Base-by-base conservation (phyloP, 2,329 filamentous ascomycete species). In the Ascomycota sp. region DNA sequence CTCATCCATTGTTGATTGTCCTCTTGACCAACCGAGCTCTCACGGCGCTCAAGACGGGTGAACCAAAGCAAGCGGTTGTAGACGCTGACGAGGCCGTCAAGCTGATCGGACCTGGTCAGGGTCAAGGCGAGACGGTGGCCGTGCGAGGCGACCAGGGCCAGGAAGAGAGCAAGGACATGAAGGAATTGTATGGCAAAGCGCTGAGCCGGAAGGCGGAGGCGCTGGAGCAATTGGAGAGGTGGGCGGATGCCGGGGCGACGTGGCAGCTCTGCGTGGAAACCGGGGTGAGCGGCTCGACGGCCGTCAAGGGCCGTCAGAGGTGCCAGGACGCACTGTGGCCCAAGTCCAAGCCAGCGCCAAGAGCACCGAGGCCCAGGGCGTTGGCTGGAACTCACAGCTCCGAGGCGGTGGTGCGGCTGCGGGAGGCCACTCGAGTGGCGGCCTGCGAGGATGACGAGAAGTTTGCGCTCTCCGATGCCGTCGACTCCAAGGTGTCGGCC, bases 191-290 rank as follows among this genome's bases (percentile, higher is more conserved):
- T 45, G 85, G 82, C 31, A 98, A 95, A 51, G 86, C 86, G 0
- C 57, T 95, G 20, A 86, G 80, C 55, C 76, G 89, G 31, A 95
- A 95, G 57, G 89, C 89, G 1, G 89, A 98, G 53, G 89, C 83
- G 1, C 62, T 95, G 7, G 89, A 98, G 51, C 78, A 93, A 46
- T 76, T 98, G 62, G 89, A 98, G 55, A 81, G 77, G 47, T 98
- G 86, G 86, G 55, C 58, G 3, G 86, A 95, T 30, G 89, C 89
- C 2, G 73, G 71, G 0, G 56, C 61, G 2, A 72, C 79, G 1
- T 98, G 89, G 89, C 72, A 75, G 42, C 57, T 68, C 32, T 85
- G 81, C 22, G 78, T 95, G 2, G 78, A 91, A 51, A 70, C 69
- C 19, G 82, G 85, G 4, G 70, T 91, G 11, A 86, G 89, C n/a